Evolutionary conservation across 768 basidiomycete species (phyloP).

Genomic region (Boletus vermiculosoides): DNA sequence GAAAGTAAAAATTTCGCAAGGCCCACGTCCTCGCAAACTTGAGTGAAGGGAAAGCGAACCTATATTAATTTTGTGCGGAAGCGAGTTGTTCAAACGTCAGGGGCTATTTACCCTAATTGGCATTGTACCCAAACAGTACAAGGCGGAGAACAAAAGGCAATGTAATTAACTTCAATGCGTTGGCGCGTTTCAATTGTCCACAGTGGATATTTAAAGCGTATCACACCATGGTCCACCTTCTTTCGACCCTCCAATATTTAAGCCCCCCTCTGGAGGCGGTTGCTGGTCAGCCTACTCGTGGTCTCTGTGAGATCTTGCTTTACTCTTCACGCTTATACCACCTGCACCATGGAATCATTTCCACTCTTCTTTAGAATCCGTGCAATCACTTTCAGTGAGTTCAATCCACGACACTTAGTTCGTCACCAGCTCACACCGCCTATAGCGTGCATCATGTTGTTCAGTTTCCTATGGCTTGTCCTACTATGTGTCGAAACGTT

Average conservation of each 20-base stretch:
- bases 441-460: constrained; percentile 42
- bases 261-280: constrained; percentile 17
- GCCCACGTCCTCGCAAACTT: background rate
- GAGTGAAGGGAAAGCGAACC: too few species aligned
- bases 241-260: constrained; percentile 8
- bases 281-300: constrained; percentile 16
- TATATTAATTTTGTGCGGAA: too few species aligned
- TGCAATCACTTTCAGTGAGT: constrained; percentile 31
- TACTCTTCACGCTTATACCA: background rate
- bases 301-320: constrained; percentile 22
- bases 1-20: background rate
- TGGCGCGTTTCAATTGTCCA: constrained; percentile 19
- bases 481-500: constrained; percentile 47
- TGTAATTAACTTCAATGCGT: background rate
- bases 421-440: background rate
- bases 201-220: constrained; percentile 5
- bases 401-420: background rate
- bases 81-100: constrained; percentile 9
- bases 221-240: background rate
- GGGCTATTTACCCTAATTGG: constrained; percentile 13
- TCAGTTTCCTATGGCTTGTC: constrained; percentile 49
- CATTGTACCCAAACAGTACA: background rate
- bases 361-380: constrained; percentile 33
- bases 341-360: constrained; percentile 28
- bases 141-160: constrained; percentile 19